phyloP scores from a whole-genome alignment of 306 rosid species.

The Dicorynia guianensis region DNA sequence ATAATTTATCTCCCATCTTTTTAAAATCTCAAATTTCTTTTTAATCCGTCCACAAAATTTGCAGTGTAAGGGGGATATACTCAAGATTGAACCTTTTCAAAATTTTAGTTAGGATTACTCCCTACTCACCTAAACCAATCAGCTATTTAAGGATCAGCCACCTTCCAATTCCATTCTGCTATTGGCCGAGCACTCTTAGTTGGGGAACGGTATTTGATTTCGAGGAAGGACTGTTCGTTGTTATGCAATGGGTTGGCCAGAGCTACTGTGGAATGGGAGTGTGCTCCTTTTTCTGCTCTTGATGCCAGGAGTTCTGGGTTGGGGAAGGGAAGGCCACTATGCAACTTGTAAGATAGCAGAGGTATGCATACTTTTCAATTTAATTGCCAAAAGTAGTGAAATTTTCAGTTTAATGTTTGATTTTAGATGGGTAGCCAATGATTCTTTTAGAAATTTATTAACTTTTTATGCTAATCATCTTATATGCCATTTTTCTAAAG shows the following conservation, averaged over 20 bases:
- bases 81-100: no score
- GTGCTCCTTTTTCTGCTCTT: conserved; percentile 50
- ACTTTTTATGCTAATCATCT: background rate
- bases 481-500: background rate
- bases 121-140: background rate
- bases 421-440: conserved; percentile 2
- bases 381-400: background rate
- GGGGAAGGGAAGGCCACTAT: conserved; percentile 94
- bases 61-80: no score
- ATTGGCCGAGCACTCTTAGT: background rate
- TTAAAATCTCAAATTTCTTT: no score
- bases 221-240: background rate
- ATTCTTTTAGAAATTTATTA: background rate
- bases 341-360: conserved; percentile 74
- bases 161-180: background rate
- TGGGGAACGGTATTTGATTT: background rate
- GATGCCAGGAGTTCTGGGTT: conserved; percentile 62
- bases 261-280: conserved; percentile 33
- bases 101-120: no score
- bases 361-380: conserved; percentile 46
- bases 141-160: background rate
- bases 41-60: no score
- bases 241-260: conserved; percentile 39
- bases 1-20: no score
- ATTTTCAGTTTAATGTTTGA: background rate